These are phyloP conservation scores for Acorus calamus DNA, from an alignment of 106 monocot species.

Conservation along the genomic window DNA sequence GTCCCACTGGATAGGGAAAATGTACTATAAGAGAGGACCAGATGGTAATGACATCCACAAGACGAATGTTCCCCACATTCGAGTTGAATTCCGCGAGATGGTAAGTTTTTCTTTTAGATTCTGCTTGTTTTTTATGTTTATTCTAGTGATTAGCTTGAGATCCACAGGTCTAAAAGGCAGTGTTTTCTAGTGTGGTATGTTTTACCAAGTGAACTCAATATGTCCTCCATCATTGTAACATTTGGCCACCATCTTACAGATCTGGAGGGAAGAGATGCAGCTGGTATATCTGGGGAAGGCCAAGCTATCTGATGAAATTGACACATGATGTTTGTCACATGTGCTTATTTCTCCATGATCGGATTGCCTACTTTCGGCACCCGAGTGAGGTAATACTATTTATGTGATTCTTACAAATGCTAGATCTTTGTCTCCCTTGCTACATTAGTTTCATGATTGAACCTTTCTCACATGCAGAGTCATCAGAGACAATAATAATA, in stretches of 20 bases:
- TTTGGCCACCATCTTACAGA: slow-evolving; percentile 16
- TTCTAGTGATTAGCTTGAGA: too few relatives aligned
- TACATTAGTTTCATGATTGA: too few relatives aligned
- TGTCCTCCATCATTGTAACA: background rate
- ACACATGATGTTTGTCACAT: slow-evolving; percentile 10
- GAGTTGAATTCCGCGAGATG: slow-evolving; percentile 80
- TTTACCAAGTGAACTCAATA: background rate
- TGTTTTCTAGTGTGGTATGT: background rate
- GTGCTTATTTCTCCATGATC: too few relatives aligned
- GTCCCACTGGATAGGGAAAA: slow-evolving; percentile 95
- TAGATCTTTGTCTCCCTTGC: too few relatives aligned
- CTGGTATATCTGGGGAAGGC: slow-evolving; percentile 62
- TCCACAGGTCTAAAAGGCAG: too few relatives aligned
- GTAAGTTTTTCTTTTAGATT: slow-evolving; percentile 13
- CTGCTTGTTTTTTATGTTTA: background rate
- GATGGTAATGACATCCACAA: slow-evolving; percentile 89
- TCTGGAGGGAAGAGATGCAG: slow-evolving; percentile 80
- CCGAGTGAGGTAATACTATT: too few relatives aligned
- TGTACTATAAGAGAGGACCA: slow-evolving; percentile 77
- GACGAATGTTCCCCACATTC: slow-evolving; percentile 97
- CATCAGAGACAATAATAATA: too few relatives aligned
- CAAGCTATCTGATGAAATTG: slow-evolving; percentile 43
- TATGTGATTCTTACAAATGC: too few relatives aligned
- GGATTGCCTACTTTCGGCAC: too few relatives aligned
- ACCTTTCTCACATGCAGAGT: too few relatives aligned